Evolutionary conservation across 192 early-diverging fungal species (phyloP).

Genomic region (Dissophora ornata): DNA sequence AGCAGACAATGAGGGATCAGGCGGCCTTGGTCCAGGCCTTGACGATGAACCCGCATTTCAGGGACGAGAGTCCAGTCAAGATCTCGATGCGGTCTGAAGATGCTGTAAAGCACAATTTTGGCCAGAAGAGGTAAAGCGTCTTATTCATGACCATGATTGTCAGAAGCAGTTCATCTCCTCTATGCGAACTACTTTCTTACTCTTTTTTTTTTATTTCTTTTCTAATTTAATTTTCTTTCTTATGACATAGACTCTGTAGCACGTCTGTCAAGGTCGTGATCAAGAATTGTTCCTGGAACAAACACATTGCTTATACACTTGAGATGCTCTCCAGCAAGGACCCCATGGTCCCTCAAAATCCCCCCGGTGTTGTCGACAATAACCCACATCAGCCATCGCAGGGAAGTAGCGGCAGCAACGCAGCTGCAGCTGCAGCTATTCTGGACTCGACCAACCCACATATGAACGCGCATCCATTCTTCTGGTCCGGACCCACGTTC

Average conservation of each 20-base stretch:
- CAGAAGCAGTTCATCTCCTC: background rate
- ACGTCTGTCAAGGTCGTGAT: conserved; percentile 67
- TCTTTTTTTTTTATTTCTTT: background rate
- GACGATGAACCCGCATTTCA: conserved; percentile 66
- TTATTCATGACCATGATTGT: background rate
- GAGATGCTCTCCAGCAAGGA: conserved; percentile 63
- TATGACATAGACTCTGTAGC: conserved; percentile 60
- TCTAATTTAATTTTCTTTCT: background rate
- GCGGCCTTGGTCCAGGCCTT: conserved; percentile 71
- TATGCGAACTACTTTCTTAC: background rate
- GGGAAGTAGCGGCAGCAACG: background rate
- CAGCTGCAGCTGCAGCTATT: background rate
- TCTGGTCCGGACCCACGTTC: conserved; percentile 73
- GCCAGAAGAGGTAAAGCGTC: conserved; percentile 52
- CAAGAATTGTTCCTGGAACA: conserved; percentile 81
- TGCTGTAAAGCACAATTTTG: conserved; percentile 59
- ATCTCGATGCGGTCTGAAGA: conserved; percentile 64
- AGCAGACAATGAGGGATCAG: conserved; percentile 74
- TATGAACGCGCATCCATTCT: conserved; percentile 56
- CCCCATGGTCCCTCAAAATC: conserved; percentile 28
- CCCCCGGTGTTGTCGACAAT: background rate
- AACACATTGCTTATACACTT: conserved; percentile 64
- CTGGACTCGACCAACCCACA: conserved; percentile 34
- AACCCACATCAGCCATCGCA: conserved; percentile 18
- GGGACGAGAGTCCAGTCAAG: conserved; percentile 77